Evolutionary conservation across 164 flowering plant genomes (phyloP).

Genomic region (Euptelea pleiosperma): DNA sequence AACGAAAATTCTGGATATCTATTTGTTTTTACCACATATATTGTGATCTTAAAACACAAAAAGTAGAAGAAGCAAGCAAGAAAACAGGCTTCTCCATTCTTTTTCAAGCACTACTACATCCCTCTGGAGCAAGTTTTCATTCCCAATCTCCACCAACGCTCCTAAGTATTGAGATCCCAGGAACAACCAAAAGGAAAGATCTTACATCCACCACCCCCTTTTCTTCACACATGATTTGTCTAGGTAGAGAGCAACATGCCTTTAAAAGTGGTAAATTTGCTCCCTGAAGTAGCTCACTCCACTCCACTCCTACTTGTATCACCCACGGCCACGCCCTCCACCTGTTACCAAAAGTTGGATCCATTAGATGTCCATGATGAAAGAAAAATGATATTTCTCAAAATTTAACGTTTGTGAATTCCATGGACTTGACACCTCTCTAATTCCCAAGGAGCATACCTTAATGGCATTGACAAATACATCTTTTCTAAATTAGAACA

Average conservation of each 20-base stretch:
- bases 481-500: neutral
- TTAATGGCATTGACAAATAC: neutral
- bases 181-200: neutral
- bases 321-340: conserved; percentile 64
- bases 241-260: conserved; percentile 7
- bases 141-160: neutral
- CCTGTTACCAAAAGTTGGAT: too few relatives aligned
- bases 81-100: too few relatives aligned
- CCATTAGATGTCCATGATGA: neutral
- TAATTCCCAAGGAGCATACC: neutral
- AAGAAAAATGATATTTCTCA: neutral
- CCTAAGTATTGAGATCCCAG: neutral
- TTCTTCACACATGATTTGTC: neutral
- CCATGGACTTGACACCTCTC: neutral
- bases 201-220: conserved; percentile 10
- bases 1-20: too few relatives aligned
- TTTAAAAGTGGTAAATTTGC: conserved; percentile 11
- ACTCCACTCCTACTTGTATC: conserved; percentile 12
- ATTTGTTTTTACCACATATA: too few relatives aligned
- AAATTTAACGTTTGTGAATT: neutral
- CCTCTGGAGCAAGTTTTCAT: too few relatives aligned
- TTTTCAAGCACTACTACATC: too few relatives aligned
- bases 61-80: too few relatives aligned
- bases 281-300: conserved; percentile 1
- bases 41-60: too few relatives aligned